A percentile compares a stretch with the other conserved stretches of the same genome.
Evolutionary conservation across 1,139 yeast genomes (phyloP).

Genomic region (Kurtzmaniella quercitrusa): DNA sequence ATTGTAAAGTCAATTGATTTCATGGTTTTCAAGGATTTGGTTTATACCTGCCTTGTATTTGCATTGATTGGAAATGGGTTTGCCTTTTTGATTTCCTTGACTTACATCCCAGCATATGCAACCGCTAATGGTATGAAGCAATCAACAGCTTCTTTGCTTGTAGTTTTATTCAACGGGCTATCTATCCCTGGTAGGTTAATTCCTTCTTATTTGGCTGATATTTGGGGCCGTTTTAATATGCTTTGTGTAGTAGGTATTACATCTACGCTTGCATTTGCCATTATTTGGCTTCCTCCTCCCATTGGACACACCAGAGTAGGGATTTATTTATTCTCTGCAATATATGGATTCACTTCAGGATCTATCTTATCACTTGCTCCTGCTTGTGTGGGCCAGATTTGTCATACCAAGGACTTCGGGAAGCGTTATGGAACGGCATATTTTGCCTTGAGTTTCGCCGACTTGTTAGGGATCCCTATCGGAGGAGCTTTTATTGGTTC

Average conservation of each 20-base stretch:
- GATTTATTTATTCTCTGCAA: conserved; percentile 21
- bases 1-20: conserved; percentile 23
- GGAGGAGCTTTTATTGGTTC: conserved; percentile 31
- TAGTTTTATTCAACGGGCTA: conserved; percentile 25
- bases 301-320: conserved; percentile 23
- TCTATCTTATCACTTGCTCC: conserved; percentile 28
- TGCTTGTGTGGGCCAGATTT: conserved; percentile 26
- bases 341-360: conserved; percentile 30
- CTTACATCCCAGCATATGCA: conserved; percentile 27
- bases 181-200: conserved; percentile 27
- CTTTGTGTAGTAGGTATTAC: conserved; percentile 18
- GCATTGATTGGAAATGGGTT: conserved; percentile 31
- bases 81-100: conserved; percentile 21
- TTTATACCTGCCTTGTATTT: conserved; percentile 22
- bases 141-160: conserved; percentile 18
- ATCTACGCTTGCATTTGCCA: conserved; percentile 19
- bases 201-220: conserved; percentile 28
- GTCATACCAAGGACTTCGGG: conserved; percentile 27
- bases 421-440: conserved; percentile 29
- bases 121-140: conserved; percentile 22
- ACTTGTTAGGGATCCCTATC: conserved; percentile 31
- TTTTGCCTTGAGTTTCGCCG: conserved; percentile 28
- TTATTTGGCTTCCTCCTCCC: conserved; percentile 24
- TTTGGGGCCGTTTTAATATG: conserved; percentile 27
- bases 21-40: conserved; percentile 20